Base-by-base conservation (phyloP, 2,329 filamentous ascomycete species). In the Aspergillus bombycis region DNA sequence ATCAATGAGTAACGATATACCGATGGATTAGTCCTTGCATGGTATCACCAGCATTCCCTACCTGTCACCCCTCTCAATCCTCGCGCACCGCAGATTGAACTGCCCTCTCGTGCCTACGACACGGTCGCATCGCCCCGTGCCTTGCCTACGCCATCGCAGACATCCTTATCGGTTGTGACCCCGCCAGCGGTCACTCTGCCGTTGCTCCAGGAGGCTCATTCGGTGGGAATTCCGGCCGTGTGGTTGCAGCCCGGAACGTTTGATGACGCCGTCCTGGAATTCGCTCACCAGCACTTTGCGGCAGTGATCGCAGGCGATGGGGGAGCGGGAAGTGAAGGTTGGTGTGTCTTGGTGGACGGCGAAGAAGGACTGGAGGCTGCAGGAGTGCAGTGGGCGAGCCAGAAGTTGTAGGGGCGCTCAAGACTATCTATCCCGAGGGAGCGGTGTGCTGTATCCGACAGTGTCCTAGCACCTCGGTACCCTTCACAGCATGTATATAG, bases 161-260 rank as follows among this genome's bases (percentile, higher is more conserved):
- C 93, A 0, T 89, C 89, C 5, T 83, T 98, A 14, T 94, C 91
- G 38, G 87, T 98, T 72, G 93, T 98, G 75, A 98, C 95, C 14
- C 92, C 92, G 3, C 94, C 95, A 0, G 79, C 84, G 2, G 88
- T 92, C 34, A 97, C 95, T 1, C 84, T 89, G 63, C 81, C 88
- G 71, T 82, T 96, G 9, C 82, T 98, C 46, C 83, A 88, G 66
- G 91, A 96, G 77, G 95, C 94, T 0, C 91, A 89, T 77, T 82
- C 86, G 61, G 83, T 91, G 12, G 89, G 93, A 3, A 81, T 96
- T 52, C 85, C 87, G 21, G 86, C 91, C 30, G 89, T 97, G 6
- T 97, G 92, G 91, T 81, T 98, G 68, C 95, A 98, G 80, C 95
- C 95, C 0, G 95, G 94, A 1, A 94, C 88, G 19, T 98, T 91